Evolutionary conservation across 495 filamentous ascomycete species (phyloP), one percentile per base, ranked within the genome.

Genomic region (Penicillium subrubescens): DNA sequence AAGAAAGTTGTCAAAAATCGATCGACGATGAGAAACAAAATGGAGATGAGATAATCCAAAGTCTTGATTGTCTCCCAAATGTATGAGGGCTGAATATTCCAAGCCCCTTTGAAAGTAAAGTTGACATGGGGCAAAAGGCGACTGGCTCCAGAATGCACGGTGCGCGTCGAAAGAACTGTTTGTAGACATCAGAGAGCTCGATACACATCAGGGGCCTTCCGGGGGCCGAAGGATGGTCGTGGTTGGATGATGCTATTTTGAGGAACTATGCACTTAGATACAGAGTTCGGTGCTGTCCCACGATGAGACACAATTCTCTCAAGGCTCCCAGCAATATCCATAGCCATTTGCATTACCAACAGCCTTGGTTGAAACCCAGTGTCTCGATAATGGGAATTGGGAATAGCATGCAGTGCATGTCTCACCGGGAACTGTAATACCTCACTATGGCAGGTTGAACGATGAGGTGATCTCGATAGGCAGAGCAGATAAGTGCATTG

Each of bases 391-490:
- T 44, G 21, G 25, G 44, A 31, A 55, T 41, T 41, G 35, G 39
- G 62, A 35, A 61, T 67, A 59, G 50, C 51, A 72, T 70, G 71
- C 61, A 50, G 66, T 68, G 63, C 29, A 58, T 66, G 71, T 74
- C 59, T 62, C 53, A 70, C 69, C 60, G 19, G 17, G 6, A 10
- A 17, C 23, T 29, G 69, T 70, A 55, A 65, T 31, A 72, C 71
- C 59, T 29, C 33, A 54, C 35, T 48, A 68, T 67, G 41, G 51
- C 57, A 58, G 17, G 59, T 60, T 51, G 43, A 33, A 50, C 31
- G 41, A 17, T 25, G 29, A 57, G 29, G 43, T 31, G 21, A 60
- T 19, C 29, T 34, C 1, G 41, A 34, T 29, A 50, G 12, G 23
- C 56, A 8, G 34, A 31, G 48, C 8, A 17, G 43, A 52, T 50